A percentile compares a stretch with the other conserved stretches of the same genome.
Conservation (phyloP, 495 filamentous ascomycete species). For the Gamarada debralockiae region DNA sequence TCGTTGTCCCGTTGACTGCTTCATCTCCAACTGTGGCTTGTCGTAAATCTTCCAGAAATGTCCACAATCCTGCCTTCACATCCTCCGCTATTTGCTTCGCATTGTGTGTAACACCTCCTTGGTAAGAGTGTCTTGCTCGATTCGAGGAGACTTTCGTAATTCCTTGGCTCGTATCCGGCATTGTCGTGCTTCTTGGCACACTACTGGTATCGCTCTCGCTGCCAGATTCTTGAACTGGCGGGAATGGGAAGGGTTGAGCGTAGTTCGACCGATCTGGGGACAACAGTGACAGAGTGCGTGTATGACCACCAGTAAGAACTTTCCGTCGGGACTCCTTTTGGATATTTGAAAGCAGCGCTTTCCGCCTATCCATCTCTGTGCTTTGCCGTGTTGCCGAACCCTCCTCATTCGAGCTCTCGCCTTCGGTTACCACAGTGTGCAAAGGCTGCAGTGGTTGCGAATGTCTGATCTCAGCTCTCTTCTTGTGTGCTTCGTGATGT, state of each 20-base stretch:
- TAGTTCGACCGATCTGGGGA: conserved; percentile 55
- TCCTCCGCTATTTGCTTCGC: conserved; percentile 86
- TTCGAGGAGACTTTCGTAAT: conserved; percentile 13
- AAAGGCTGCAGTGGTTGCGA: conserved; percentile 46
- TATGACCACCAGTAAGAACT: conserved; percentile 55
- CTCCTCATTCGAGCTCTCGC: conserved; percentile 6
- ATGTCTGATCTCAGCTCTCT: conserved; percentile 58
- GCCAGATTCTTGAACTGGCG: conserved; percentile 22
- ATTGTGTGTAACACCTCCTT: conserved; percentile 21
- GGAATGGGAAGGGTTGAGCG: conserved; percentile 38
- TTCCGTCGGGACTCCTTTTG: conserved; percentile 52
- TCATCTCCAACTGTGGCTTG: conserved; percentile 96
- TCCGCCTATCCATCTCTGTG: conserved; percentile 57
- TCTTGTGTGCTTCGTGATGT: conserved; percentile 71
- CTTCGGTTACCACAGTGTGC: conserved; percentile 27
- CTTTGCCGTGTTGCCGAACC: conserved; percentile 15
- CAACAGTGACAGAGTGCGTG: conserved; percentile 76
- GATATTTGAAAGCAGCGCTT: conserved; percentile 43
- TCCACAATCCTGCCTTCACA: conserved; percentile 88
- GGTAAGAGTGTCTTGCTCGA: conserved; percentile 22
- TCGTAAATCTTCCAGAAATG: conserved; percentile 90
- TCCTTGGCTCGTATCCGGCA: conserved; percentile 24
- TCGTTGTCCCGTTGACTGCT: conserved; percentile 56
- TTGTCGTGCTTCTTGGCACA: conserved; percentile 12
- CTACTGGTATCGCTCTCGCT: not conserved